Evolutionary conservation across 805 yeast species (phyloP), one percentile per base, ranked within the genome.

Genomic region (Lachancea nothofagi): DNA sequence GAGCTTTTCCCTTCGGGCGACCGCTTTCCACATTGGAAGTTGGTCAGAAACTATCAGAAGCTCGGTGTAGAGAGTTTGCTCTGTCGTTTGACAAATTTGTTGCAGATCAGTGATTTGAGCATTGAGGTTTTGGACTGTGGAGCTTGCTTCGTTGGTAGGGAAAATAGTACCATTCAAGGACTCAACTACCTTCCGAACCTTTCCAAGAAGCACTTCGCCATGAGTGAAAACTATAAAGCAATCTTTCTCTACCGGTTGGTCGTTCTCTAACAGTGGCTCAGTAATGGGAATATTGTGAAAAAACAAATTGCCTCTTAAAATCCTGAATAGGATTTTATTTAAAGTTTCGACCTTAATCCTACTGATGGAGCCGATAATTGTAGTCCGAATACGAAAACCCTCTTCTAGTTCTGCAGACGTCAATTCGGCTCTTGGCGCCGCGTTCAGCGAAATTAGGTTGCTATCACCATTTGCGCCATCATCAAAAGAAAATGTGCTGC

Each of bases 201-300:
- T 78, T 45, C 75, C 70, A 38, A 82, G 61, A 42, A 93, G 71
- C 46, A 82, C 65, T 26, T 75, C 68, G 55, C 99, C 99, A 64
- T 94, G 97, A 15, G 97, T 83, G 55, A 89, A 89, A 27, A 90
- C 80, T 45, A 94, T 77, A 55, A 93, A 89, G 33, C 87, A 80
- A 57, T 80, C 83, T 61, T 90, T 90, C 47, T 75, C 80, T 8
- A 82, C 75, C 13, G 33, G 38, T 38, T 64, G 66, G 22, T 70
- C 70, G 36, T 75, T 75, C 17, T 86, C 94, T 54, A 74, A 75
- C 37, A 87, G 65, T 15, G 78, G 75, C 51, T 82, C 84, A 26
- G 74, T 74, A 43, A 90, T 77, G 49, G 84, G 93, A 34, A 75
- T 73, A 47, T 83, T 75, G 49, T 80, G 80, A 60, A 89, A 75